A percentile compares a stretch with the other conserved stretches of the same genome.
Conservation (phyloP, 1,284 basidiomycete genomes). For the Ustilago loliicola region DNA sequence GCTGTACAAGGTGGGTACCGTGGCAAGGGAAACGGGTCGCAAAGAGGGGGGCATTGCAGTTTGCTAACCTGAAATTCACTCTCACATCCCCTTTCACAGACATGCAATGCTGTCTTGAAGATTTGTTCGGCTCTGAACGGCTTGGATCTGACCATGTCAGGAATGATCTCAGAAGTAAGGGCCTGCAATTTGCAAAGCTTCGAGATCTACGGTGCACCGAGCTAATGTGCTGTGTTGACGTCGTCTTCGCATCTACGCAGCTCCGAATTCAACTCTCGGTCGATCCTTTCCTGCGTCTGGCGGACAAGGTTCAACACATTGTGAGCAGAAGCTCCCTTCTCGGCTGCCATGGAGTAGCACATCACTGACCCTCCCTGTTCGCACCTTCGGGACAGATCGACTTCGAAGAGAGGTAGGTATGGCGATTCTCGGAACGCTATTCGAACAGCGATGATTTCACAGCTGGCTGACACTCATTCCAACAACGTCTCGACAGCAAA, state of each 20-base stretch:
- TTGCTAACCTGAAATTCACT: neutral
- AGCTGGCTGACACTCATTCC: neutral
- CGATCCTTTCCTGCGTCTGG: slow-evolving; percentile 17
- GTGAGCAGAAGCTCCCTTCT: slow-evolving; percentile 7
- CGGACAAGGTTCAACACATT: slow-evolving; percentile 15
- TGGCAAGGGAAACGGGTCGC: neutral
- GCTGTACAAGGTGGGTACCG: slow-evolving; percentile 25
- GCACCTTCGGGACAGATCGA: slow-evolving; percentile 23
- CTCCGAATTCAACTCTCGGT: slow-evolving; percentile 19
- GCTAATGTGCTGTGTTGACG: neutral
- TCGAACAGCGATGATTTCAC: neutral
- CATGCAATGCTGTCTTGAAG: slow-evolving; percentile 40
- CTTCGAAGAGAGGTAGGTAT: slow-evolving; percentile 41
- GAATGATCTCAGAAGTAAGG: slow-evolving; percentile 27
- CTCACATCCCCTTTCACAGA: slow-evolving; percentile 11
- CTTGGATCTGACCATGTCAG: slow-evolving; percentile 21
- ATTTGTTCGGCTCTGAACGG: slow-evolving; percentile 26
- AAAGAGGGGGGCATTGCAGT: neutral
- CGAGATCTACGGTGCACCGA: neutral
- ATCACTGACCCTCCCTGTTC: neutral
- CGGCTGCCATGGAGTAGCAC: neutral
- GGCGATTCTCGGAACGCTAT: neutral
- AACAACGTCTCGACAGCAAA: slow-evolving; percentile 16
- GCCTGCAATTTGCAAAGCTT: neutral
- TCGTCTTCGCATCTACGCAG: neutral